Evolutionary conservation across 208 protist genomes (phyloP), one percentile per base, ranked within the genome.

Genomic region (Trypanosomatidae sp.): DNA sequence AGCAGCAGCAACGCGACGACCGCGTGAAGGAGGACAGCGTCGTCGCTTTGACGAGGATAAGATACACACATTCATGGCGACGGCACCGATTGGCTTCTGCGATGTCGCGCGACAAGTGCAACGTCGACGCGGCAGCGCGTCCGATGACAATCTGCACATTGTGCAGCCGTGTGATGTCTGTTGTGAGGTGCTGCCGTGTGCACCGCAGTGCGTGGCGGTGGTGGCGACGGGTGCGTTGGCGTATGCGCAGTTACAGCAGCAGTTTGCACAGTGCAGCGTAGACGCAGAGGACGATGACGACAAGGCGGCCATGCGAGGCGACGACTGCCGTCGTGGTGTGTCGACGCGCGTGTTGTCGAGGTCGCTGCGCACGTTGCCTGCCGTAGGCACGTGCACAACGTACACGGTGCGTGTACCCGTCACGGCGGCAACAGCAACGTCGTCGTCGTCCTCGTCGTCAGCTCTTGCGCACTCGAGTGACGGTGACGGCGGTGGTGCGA

Each of bases 191-290:
- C 35, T 67, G 1, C 15, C 43, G 26, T 28, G 32, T 20, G 41
- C 48, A 10, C 54, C 60, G 25, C 25, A 21, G 7, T 67, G 60
- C 30, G 46, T 37, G 30, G 60, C 48, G 5, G 48, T 67, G 39
- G 46, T 67, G 30, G 46, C 60, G 7, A 67, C 60, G 27, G 53
- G 60, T 15, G 60, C 60, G 6, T 38, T 67, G 3, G 53, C 60
- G 0, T 28, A 56, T n/a, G 53, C 43, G 23, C 50, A 48, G 43
- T 48, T 67, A 3, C n/a, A 61, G 7, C 33, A 52, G 11, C 22
- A 42, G 13, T 23, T 57, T 1, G 4, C 16, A 18, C 23, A 15
- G 30, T n/a, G n/a, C n/a, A 35, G n/a, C 30, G n/a, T 35, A 35
- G 30, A 11, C 11, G n/a, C 11, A 15, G 11, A 35, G 11, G n/a